Evolutionary conservation across 1,284 basidiomycete genomes (phyloP).

Genomic region (Ustilago sp.): DNA sequence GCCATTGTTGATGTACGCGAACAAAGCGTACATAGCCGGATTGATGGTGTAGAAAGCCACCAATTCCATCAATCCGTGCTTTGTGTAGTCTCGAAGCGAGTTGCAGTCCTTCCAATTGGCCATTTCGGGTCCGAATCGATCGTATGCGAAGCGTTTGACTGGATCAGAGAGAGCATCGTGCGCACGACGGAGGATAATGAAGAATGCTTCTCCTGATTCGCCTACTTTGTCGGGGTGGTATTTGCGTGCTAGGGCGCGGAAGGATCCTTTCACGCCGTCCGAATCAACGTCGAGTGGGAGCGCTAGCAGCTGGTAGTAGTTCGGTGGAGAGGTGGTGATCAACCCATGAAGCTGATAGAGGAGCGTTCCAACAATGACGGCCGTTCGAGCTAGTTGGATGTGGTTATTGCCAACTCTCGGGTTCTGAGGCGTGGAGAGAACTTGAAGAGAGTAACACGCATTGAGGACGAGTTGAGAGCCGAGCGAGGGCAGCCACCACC

Average conservation of each 20-base stretch:
- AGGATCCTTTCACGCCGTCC: constrained; percentile 77
- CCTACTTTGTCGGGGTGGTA: constrained; percentile 85
- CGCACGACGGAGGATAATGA: constrained; percentile 80
- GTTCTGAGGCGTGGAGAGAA: constrained; percentile 16
- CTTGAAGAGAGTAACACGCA: constrained; percentile 21
- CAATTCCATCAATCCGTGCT: constrained; percentile 77
- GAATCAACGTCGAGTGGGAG: constrained; percentile 77
- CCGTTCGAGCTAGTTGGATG: constrained; percentile 68
- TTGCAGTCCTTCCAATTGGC: constrained; percentile 77
- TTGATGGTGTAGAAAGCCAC: constrained; percentile 81
- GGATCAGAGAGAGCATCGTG: constrained; percentile 85
- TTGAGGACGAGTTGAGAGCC: constrained; percentile 31
- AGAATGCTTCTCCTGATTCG: constrained; percentile 75
- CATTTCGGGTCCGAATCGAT: constrained; percentile 82
- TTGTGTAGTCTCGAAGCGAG: constrained; percentile 79
- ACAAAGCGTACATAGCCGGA: constrained; percentile 75
- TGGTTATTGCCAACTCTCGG: constrained; percentile 21
- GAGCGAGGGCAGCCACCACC: constrained; percentile 49
- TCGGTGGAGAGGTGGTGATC: constrained; percentile 74
- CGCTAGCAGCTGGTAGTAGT: constrained; percentile 81
- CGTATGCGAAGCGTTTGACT: constrained; percentile 84
- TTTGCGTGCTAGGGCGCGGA: constrained; percentile 78
- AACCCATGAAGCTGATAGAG: constrained; percentile 76
- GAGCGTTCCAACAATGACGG: constrained; percentile 79
- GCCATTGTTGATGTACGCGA: constrained; percentile 74